Evolutionary conservation across 2,329 filamentous ascomycete genomes (phyloP).

Genomic region (Phaeosphaeria sp.): DNA sequence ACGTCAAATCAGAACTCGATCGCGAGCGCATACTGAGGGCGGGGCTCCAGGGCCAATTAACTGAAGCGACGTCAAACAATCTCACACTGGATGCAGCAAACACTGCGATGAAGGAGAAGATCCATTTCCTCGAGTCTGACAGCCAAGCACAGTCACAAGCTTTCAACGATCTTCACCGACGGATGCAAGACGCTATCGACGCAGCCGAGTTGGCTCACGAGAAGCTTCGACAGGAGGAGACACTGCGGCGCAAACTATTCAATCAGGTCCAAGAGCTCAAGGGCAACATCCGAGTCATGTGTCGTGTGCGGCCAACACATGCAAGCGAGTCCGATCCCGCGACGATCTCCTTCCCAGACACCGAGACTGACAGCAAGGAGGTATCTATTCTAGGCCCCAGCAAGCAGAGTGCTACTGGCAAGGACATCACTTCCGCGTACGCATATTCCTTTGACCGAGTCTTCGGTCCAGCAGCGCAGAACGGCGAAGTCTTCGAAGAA

Average conservation of each 20-base stretch:
- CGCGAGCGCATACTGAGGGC: slow-evolving; percentile 68
- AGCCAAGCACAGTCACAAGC: slow-evolving; percentile 87
- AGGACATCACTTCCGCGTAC: slow-evolving; percentile 77
- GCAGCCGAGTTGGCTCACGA: slow-evolving; percentile 74
- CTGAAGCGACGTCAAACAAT: slow-evolving; percentile 49
- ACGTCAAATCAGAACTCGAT: slow-evolving; percentile 50
- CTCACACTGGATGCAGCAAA: slow-evolving; percentile 74
- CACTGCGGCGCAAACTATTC: slow-evolving; percentile 86
- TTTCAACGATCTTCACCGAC: slow-evolving; percentile 80
- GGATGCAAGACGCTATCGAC: slow-evolving; percentile 78
- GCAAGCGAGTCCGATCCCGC: slow-evolving; percentile 68
- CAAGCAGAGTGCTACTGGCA: slow-evolving; percentile 80
- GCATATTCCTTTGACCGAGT: slow-evolving; percentile 93
- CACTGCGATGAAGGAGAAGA: slow-evolving; percentile 78
- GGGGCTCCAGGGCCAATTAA: slow-evolving; percentile 63
- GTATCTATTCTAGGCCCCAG: slow-evolving; percentile 84
- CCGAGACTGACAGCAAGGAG: slow-evolving; percentile 82
- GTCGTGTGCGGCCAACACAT: slow-evolving; percentile 82
- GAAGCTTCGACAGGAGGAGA: slow-evolving; percentile 91
- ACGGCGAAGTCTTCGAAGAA: slow-evolving; percentile 90
- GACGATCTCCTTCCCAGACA: slow-evolving; percentile 79
- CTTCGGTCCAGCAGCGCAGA: slow-evolving; percentile 78
- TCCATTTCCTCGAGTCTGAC: slow-evolving; percentile 88
- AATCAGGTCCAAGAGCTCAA: slow-evolving; percentile 98
- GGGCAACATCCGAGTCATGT: slow-evolving; percentile 98